Evolutionary conservation across 164 flowering plant genomes (phyloP), one percentile per base, ranked within the genome.

Genomic region (Vitis amurensis): DNA sequence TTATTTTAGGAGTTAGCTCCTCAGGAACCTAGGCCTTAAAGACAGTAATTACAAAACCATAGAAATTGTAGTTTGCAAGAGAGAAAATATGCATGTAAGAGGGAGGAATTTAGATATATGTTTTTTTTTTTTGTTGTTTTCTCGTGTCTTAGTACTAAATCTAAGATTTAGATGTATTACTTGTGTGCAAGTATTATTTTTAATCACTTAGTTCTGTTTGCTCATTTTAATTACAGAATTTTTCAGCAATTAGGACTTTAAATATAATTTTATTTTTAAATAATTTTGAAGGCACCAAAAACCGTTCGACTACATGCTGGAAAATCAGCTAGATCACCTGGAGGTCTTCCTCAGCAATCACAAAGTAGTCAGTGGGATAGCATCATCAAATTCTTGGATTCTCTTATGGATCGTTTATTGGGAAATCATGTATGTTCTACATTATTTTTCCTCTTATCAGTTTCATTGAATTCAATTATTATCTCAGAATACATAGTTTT

Each of bases 371-470:
- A 91, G 64, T 95, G 99, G 99, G 98, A 92, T 49, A 81, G 88
- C 73, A 95, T 95, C 73, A 84, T 93, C 77, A 84, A 84, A 48
- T 95, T 93, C 75, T 81, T 95, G 91, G 98, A 95, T 84, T 88
- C 99, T 61, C 85, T 95, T 27, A 82, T 95, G 97, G 73, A 68
- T 59, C 86, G 82, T 27, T 77, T 93, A 64, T 88, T 82, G 23
- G 83, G 64, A 69, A 95, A 95, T 84, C 80, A 91, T 83, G 99
- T 95, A 79, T 62, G 93, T 78, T 52, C 13, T 44, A 8, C 19
- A 30, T 47, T 9, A 63, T 58, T 51, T 70, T 30, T 27, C 59
- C 8, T 50, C 68, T 53, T 27, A 30, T 71, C 27, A n/a, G 11
- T 37, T 37, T 37, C 44, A 37, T 37, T 23, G 27, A 23, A 6